Evolutionary conservation across 208 protist species (phyloP), one percentile per base, ranked within the genome.

Genomic region (Leishmania major): DNA sequence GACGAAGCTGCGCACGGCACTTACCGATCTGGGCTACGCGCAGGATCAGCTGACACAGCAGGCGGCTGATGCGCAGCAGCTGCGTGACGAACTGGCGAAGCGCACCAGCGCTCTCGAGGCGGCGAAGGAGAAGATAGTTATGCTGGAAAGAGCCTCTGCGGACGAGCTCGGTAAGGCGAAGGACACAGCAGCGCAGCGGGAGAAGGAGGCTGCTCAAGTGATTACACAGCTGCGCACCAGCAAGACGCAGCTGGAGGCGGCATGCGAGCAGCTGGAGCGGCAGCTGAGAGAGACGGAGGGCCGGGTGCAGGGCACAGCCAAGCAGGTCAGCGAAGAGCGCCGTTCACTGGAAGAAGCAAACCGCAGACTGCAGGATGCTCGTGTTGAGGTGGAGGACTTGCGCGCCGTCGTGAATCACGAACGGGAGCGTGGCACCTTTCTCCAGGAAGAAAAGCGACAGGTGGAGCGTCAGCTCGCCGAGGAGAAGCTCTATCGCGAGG

Each of bases 21-120:
- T 82, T 57, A 84, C 78, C 8, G 93, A 96, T 51, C 67, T 92
- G 17, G 79, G 88, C 79, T 84, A 87, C 79, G 79, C 89, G 31
- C 91, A 95, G 83, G 91, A 97, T 75, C 85, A 96, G 80, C 66
- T 90, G n/a, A 73, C 85, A 40, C 92, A 95, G 84, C 84, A 87
- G 47, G 82, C 89, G 17, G 22, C 90, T 2, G 90, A 94, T 81
- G 85, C 85, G 53, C 87, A 93, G 78, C 77, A 87, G 62, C 82
- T 95, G 17, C 85, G 81, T 13, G 92, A 97, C 31, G 91, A 97
- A 60, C 59, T 94, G 47, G 82, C 83, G 17, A 78, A 76, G 37
- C 92, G 87, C 71, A 76, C 78, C 43, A 87, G 77, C 43, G 87
- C 86, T 40, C 73, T 93, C 40, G 87, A 91, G 45, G 80, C 71